phyloP scores from a whole-genome alignment of 2,329 filamentous ascomycete genomes.

The Fusarium sp. region DNA sequence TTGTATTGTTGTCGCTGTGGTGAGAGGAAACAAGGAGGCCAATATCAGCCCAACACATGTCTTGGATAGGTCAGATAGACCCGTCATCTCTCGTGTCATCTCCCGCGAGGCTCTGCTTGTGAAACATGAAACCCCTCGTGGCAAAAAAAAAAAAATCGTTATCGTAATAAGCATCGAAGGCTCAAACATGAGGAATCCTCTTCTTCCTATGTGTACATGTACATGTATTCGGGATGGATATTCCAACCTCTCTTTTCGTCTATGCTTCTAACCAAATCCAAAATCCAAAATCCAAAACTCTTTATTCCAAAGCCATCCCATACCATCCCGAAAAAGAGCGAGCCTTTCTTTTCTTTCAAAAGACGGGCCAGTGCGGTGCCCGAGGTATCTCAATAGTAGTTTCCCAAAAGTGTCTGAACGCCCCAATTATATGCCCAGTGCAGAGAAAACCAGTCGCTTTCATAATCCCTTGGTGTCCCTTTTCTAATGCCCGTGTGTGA shows the following conservation, averaged over 20 bases:
- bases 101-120: not conserved
- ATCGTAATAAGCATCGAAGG: not conserved
- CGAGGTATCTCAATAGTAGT: conserved; percentile 33
- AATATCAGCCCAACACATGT: not conserved
- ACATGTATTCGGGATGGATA: conserved; percentile 28
- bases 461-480: conserved; percentile 15
- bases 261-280: conserved; percentile 37
- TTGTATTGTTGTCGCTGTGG: not conserved
- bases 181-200: not conserved
- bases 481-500: not conserved
- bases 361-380: conserved; percentile 31
- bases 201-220: conserved; percentile 23
- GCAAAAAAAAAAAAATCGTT: not conserved
- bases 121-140: not conserved
- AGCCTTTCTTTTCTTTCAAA: conserved; percentile 14
- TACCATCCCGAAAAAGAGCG: conserved; percentile 10
- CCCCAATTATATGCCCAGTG: conserved; percentile 26
- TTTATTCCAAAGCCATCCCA: conserved; percentile 17
- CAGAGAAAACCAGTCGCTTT: conserved; percentile 23
- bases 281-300: not conserved
- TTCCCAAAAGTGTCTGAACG: conserved; percentile 25
- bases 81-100: not conserved
- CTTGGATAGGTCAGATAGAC: not conserved
- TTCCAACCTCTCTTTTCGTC: conserved; percentile 29
- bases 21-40: not conserved